A percentile compares a stretch with the other conserved stretches of the same genome.
phyloP scores from a whole-genome alignment of 306 rosid genomes.

The Sphenostylis stenocarpa region DNA sequence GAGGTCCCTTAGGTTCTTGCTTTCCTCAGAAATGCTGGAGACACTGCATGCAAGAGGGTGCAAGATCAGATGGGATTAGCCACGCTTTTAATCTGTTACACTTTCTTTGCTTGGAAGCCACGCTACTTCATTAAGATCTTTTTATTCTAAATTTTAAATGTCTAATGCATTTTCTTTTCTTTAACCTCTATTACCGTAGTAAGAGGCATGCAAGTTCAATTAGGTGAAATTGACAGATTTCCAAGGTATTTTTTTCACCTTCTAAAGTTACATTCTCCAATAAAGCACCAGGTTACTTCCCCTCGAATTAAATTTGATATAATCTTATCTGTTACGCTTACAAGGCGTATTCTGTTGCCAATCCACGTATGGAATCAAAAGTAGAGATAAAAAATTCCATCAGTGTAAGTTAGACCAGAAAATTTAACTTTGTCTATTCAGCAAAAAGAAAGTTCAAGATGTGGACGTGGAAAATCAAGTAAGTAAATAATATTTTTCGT shows the following conservation, averaged over 20 bases:
- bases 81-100: not conserved
- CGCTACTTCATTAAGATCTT: not conserved
- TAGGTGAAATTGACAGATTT: not conserved
- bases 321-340: not conserved
- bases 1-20: constrained; percentile 45
- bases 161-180: not conserved
- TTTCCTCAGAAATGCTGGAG: constrained; percentile 50
- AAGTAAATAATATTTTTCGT: not conserved
- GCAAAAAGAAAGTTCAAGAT: not conserved
- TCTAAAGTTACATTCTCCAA: constrained; percentile 23
- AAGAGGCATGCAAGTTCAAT: not conserved
- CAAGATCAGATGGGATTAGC: constrained; percentile 73
- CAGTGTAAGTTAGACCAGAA: no score
- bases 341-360: not conserved
- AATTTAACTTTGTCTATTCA: not conserved
- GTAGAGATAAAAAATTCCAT: no score
- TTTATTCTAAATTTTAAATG: not conserved
- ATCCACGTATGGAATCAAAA: not conserved
- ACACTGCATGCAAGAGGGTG: constrained; percentile 52
- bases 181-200: not conserved
- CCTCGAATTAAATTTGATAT: constrained; percentile 6
- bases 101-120: constrained; percentile 29
- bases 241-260: not conserved
- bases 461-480: not conserved
- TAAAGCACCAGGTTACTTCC: constrained; percentile 11